A percentile compares a stretch with the other conserved stretches of the same genome.
These are phyloP conservation scores for Aspergillus sparsus DNA, from an alignment of 495 filamentous ascomycete species.

Conservation along the genomic window DNA sequence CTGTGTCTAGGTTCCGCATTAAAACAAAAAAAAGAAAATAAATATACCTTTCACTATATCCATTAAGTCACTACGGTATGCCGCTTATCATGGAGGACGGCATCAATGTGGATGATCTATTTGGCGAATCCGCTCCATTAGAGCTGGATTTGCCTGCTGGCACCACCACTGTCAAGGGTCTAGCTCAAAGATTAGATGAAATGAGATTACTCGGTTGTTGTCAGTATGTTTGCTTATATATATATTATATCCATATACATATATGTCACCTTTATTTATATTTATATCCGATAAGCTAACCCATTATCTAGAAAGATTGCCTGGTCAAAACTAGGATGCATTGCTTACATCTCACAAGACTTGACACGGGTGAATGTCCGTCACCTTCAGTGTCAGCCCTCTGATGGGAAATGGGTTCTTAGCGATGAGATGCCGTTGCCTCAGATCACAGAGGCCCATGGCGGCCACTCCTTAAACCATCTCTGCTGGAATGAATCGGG, in stretches of 20 bases:
- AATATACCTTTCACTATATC: neutral
- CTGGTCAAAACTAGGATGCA: constrained; percentile 87
- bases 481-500: constrained; percentile 76
- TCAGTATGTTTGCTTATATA: constrained; percentile 61
- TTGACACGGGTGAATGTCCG: constrained; percentile 67
- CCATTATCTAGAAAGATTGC: constrained; percentile 64
- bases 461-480: constrained; percentile 63
- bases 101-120: constrained; percentile 72
- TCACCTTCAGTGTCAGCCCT: constrained; percentile 67
- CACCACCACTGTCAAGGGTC: constrained; percentile 60
- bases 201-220: constrained; percentile 76
- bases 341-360: constrained; percentile 78
- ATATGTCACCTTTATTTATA: neutral
- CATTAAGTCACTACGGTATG: constrained; percentile 27
- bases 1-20: constrained; percentile 1
- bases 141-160: constrained; percentile 56
- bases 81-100: constrained; percentile 67
- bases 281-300: neutral
- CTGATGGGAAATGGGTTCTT: constrained; percentile 76
- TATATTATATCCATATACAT: neutral
- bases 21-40: neutral
- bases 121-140: constrained; percentile 63
- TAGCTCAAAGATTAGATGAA: constrained; percentile 75
- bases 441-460: constrained; percentile 47
- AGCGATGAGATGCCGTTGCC: constrained; percentile 57